Base-by-base conservation (phyloP, 1,284 basidiomycete species). In the Earliella scabrosa region DNA sequence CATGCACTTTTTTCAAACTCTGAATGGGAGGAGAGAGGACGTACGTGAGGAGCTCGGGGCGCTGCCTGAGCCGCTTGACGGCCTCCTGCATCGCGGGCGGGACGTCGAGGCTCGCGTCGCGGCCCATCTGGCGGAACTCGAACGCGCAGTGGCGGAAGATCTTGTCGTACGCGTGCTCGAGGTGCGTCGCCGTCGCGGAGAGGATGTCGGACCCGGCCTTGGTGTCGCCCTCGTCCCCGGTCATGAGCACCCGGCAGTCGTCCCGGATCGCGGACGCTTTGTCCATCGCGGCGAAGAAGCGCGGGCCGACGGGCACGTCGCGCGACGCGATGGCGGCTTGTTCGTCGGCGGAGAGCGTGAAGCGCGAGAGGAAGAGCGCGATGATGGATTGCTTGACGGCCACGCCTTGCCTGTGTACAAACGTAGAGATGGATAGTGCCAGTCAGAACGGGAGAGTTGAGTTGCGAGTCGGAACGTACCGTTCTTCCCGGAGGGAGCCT, bases 121-220 rank as follows among this genome's bases (percentile, higher is more conserved):
- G 80, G 4, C 88, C 89, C 67, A 92, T 87, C 66, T 90, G 83
- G 11, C 93, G 83, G 70, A 97, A 95, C 71, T 96, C 92, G 69
- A 91, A 89, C 3, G 87, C 83, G 71, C 88, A 86, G 87, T 92
- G 97, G 46, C 93, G 86, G 56, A 90, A 82, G 20, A 97, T 83
- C 75, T 97, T 98, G 55, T 92, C 86, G 71, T 94, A 96, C 1
- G 88, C 95, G 57, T 90, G 86, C 67, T 98, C 95, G 45, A 98
- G 85, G 59, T 93, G 84, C 10, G 86, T 78, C 0, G 90, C 87
- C 0, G 93, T 97, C 10, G 85, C 77, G 0, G 88, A 76, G 86
- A 98, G 93, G 55, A 98, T 95, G 67, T 98, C 95, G 49, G 92
- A 74, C 2, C 93, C 95, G 26, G 66, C 35, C 52, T 53, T 45